Percentiles rank a stretch among this genome's conserved stretches.
Evolutionary conservation across 2,329 filamentous ascomycete genomes (phyloP).

Genomic region (Pseudogymnoascus sp.): DNA sequence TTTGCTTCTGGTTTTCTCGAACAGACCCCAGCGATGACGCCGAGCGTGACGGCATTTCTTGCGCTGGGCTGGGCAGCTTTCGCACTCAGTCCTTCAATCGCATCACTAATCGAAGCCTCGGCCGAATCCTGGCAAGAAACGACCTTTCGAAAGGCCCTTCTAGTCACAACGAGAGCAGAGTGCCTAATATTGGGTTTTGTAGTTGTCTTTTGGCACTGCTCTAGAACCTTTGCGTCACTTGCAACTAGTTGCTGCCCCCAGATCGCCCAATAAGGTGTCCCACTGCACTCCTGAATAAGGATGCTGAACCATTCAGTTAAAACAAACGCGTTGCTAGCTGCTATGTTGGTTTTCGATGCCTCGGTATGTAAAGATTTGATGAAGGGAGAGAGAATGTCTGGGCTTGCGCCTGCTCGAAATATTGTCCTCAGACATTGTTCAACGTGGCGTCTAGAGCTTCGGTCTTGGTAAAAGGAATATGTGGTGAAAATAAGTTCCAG

Average conservation of each 20-base stretch:
- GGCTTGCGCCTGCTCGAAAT: conserved; percentile 50
- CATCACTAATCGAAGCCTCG: conserved; percentile 45
- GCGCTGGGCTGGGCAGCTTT: conserved; percentile 59
- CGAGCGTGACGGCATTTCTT: conserved; percentile 71
- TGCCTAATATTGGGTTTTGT: conserved; percentile 59
- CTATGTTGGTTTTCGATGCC: conserved; percentile 68
- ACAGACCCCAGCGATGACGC: conserved; percentile 81
- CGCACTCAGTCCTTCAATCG: conserved; percentile 60
- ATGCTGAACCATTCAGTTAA: conserved; percentile 84
- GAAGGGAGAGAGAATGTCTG: conserved; percentile 56
- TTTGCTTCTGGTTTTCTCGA: conserved; percentile 61
- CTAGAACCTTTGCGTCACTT: conserved; percentile 66
- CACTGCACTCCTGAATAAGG: conserved; percentile 64
- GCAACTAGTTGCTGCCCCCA: conserved; percentile 60
- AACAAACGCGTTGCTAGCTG: conserved; percentile 75
- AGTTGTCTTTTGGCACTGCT: conserved; percentile 65
- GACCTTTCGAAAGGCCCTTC: conserved; percentile 71
- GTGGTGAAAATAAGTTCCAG: conserved; percentile 77
- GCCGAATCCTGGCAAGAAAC: conserved; percentile 45
- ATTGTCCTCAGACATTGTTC: conserved; percentile 71
- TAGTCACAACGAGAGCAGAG: conserved; percentile 70
- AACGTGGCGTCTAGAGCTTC: conserved; percentile 73
- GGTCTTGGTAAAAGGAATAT: conserved; percentile 80
- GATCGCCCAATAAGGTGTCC: conserved; percentile 55
- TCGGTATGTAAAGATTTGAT: conserved; percentile 64